These are phyloP conservation scores for Suillus decipiens DNA, from an alignment of 768 basidiomycete species.

Conservation along the genomic window DNA sequence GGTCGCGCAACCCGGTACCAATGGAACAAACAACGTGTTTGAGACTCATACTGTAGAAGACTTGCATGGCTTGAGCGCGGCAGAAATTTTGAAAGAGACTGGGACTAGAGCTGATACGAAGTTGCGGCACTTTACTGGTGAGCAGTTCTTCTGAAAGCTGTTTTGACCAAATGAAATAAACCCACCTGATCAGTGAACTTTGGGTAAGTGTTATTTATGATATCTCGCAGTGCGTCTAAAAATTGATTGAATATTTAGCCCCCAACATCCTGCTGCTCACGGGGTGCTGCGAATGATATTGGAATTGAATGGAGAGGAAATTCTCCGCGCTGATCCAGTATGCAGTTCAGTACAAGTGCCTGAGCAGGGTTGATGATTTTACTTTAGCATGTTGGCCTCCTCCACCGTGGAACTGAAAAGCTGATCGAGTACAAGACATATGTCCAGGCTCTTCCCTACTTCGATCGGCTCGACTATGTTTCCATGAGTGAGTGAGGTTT, in stretches of 20 bases:
- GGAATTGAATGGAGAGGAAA: slow-evolving; percentile 97
- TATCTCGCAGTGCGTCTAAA: neutral
- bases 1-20: slow-evolving; percentile 30
- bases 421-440: slow-evolving; percentile 99
- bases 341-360: slow-evolving; percentile 24
- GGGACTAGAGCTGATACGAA: slow-evolving; percentile 70
- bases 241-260: slow-evolving; percentile 32
- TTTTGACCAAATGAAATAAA: slow-evolving; percentile 14
- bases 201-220: slow-evolving; percentile 49
- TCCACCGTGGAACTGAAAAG: slow-evolving; percentile 98
- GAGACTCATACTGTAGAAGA: slow-evolving; percentile 82
- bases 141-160: slow-evolving; percentile 23
- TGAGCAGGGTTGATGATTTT: neutral
- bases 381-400: slow-evolving; percentile 83
- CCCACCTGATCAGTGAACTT: slow-evolving; percentile 75
- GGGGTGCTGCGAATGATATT: slow-evolving; percentile 97
- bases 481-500: slow-evolving; percentile 83
- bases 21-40: slow-evolving; percentile 48
- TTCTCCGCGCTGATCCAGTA: slow-evolving; percentile 83
- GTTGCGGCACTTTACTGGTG: slow-evolving; percentile 93
- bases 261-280: slow-evolving; percentile 98
- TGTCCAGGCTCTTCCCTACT: slow-evolving; percentile 96
- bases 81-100: slow-evolving; percentile 79
- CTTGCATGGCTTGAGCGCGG: slow-evolving; percentile 75
- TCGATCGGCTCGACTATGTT: slow-evolving; percentile 98